Percentiles rank a stretch among this genome's conserved stretches.
Evolutionary conservation across 1,284 basidiomycete species (phyloP).

Genomic region (Trichosporon ovoides): DNA sequence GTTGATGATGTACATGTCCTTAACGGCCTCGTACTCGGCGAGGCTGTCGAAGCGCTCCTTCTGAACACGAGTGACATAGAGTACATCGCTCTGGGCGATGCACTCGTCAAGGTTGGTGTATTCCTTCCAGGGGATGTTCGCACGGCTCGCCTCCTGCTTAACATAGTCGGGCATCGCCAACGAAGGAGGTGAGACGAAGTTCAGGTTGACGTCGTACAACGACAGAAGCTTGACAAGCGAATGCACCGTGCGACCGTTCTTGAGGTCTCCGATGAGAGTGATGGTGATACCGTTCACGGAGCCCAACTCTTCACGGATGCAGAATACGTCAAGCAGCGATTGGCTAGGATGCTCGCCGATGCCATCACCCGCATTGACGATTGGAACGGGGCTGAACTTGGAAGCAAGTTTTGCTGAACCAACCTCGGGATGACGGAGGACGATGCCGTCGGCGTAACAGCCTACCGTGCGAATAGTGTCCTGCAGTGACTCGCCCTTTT

Average conservation of each 20-base stretch:
- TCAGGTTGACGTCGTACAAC: conserved; percentile 85
- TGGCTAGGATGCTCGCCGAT: conserved; percentile 97
- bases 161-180: conserved; percentile 87
- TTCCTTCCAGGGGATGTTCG: conserved; percentile 71
- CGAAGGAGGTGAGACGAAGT: conserved; percentile 90
- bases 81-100: conserved; percentile 86
- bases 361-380: conserved; percentile 96
- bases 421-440: conserved; percentile 88
- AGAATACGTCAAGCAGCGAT: conserved; percentile 90
- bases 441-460: conserved; percentile 93
- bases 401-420: conserved; percentile 87
- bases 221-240: conserved; percentile 87
- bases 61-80: conserved; percentile 95
- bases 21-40: conserved; percentile 82
- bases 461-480: conserved; percentile 94
- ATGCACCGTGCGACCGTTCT: conserved; percentile 97
- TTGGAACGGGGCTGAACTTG: conserved; percentile 89
- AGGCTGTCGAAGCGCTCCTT: conserved; percentile 85
- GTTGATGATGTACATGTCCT: conserved; percentile 88
- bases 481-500: conserved; percentile 88
- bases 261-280: conserved; percentile 90
- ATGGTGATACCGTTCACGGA: conserved; percentile 96
- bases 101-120: conserved; percentile 85
- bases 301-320: conserved; percentile 95
- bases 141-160: conserved; percentile 72